A percentile compares a stretch with the other conserved stretches of the same genome.
Conservation (phyloP, 2,329 filamentous ascomycete species). For the Fusarium irregulare region DNA sequence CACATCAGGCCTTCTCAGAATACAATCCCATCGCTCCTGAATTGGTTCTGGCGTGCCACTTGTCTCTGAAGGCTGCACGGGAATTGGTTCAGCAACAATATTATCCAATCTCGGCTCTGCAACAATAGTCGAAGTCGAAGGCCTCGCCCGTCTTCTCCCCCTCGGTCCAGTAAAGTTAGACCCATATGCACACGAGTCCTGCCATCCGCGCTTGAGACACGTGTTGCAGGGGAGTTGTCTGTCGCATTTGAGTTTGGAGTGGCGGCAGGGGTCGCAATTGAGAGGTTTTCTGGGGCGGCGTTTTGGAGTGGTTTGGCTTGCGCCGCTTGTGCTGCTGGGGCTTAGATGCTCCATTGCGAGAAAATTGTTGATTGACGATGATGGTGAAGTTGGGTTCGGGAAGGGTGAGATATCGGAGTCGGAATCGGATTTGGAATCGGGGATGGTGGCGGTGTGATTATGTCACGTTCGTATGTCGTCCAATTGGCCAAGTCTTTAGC, state of each 20-base stretch:
- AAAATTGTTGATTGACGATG: background rate
- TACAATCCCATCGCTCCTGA: constrained; percentile 18
- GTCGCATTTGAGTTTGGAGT: constrained; percentile 25
- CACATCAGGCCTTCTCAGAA: background rate
- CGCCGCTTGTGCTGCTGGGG: background rate
- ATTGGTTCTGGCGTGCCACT: constrained; percentile 5
- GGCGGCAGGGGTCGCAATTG: constrained; percentile 22
- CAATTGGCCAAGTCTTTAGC: background rate
- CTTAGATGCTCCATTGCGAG: background rate
- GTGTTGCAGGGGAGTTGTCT: constrained; percentile 14
- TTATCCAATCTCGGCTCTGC: background rate
- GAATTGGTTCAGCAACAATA: background rate
- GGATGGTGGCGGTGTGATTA: background rate
- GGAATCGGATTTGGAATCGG: background rate
- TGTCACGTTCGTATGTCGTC: background rate
- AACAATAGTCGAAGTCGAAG: background rate
- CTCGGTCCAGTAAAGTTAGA: background rate
- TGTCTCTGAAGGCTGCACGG: rapidly evolving
- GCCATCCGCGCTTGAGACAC: constrained; percentile 21
- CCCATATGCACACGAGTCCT: constrained; percentile 2
- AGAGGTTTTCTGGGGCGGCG: constrained; percentile 18
- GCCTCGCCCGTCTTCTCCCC: rapidly evolving
- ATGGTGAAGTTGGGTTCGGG: background rate
- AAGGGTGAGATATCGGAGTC: background rate
- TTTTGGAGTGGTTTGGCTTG: background rate